Evolutionary conservation across 2,329 filamentous ascomycete genomes (phyloP).

Genomic region (Pseudopyricularia cyperi): DNA sequence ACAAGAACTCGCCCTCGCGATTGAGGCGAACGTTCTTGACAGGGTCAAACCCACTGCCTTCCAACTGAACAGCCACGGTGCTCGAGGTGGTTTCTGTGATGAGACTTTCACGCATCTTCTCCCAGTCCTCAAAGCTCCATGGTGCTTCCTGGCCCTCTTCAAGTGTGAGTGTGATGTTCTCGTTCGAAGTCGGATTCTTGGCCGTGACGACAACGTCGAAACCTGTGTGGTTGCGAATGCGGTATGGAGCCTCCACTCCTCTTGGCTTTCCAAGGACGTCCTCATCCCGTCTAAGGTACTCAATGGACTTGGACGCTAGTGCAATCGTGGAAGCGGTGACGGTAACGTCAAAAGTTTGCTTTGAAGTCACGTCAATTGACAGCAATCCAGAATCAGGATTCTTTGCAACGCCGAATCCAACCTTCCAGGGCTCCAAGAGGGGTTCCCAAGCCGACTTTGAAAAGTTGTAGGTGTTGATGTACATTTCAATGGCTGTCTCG

Average conservation of each 20-base stretch:
- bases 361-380: conserved; percentile 74
- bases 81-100: conserved; percentile 67
- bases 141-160: conserved; percentile 82
- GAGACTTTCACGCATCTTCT: conserved; percentile 87
- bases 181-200: conserved; percentile 52
- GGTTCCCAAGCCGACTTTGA: conserved; percentile 98
- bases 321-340: conserved; percentile 90
- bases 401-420: conserved; percentile 80
- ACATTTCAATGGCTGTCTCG: conserved; percentile 82
- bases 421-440: conserved; percentile 86
- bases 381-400: conserved; percentile 63
- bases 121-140: conserved; percentile 95
- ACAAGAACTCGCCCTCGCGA: conserved; percentile 87
- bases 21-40: conserved; percentile 81
- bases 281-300: conserved; percentile 77
- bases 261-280: conserved; percentile 90
- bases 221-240: conserved; percentile 89
- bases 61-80: conserved; percentile 69
- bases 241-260: conserved; percentile 81
- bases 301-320: conserved; percentile 80
- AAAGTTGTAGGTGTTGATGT: conserved; percentile 97
- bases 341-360: conserved; percentile 83
- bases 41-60: conserved; percentile 87
- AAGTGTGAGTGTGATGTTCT: conserved; percentile 61
- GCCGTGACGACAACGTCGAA: conserved; percentile 81